These are phyloP conservation scores for Suillus ampliporus DNA, from an alignment of 768 basidiomycete genomes.

Conservation along the genomic window DNA sequence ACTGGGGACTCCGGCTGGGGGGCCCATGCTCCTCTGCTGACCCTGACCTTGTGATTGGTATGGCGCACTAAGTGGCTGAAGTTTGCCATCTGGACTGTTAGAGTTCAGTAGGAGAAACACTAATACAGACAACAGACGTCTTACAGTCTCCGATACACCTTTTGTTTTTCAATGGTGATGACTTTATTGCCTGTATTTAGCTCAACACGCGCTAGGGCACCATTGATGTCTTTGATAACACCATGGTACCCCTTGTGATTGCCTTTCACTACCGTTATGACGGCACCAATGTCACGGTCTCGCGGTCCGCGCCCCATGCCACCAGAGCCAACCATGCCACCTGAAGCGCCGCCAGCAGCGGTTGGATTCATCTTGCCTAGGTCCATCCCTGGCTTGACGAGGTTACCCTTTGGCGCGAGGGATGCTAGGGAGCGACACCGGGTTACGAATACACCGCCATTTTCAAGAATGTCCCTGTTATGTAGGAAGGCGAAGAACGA, in stretches of 20 bases:
- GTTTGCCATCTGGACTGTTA: conserved; percentile 59
- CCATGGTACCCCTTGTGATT: conserved; percentile 91
- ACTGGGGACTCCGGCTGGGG: conserved; percentile 37
- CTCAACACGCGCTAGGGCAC: conserved; percentile 85
- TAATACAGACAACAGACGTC: conserved; percentile 35
- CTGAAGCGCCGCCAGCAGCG: conserved; percentile 56
- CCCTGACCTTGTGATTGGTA: conserved; percentile 32
- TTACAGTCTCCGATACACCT: conserved; percentile 74
- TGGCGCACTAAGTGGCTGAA: conserved; percentile 54
- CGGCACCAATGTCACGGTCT: conserved; percentile 80
- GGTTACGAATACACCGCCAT: conserved; percentile 94
- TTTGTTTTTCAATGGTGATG: conserved; percentile 84
- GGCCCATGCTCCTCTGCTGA: conserved; percentile 38
- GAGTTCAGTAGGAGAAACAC: conserved; percentile 8
- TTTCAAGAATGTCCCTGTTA: conserved; percentile 88
- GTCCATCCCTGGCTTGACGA: conserved; percentile 71
- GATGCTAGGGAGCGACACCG: conserved; percentile 84
- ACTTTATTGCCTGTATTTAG: conserved; percentile 88
- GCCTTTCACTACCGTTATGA: conserved; percentile 84
- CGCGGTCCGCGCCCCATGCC: conserved; percentile 79
- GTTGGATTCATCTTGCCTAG: conserved; percentile 93
- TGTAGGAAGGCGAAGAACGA: conserved; percentile 94
- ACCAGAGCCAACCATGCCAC: conserved; percentile 83
- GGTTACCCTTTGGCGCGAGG: conserved; percentile 82
- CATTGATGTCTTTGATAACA: conserved; percentile 94